Base-by-base conservation (phyloP, 495 filamentous ascomycete genomes). In the Trichoderma virens region DNA sequence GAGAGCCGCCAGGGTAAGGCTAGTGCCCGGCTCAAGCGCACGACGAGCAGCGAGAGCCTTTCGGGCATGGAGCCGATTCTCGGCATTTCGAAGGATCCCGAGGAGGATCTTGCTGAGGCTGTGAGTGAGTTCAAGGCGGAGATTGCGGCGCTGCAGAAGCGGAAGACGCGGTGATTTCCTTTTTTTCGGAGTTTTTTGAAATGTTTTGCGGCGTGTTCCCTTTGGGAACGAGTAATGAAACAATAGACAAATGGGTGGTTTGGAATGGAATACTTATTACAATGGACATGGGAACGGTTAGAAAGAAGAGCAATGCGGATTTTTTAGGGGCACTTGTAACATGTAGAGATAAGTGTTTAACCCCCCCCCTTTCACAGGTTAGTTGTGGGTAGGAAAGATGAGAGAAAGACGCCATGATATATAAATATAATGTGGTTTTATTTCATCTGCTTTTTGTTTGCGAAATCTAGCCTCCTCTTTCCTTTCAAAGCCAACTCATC, bases 61-160 rank as follows among this genome's bases (percentile, higher is more conserved):
- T 64, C 56, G 41, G 69, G 75, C 5, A 72, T 70, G n/a, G 74
- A 83, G 64, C 83, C 89, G 0, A 81, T 90, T 0, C 76, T 97
- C 16, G 94, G 94, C 1, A 76, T 98, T 27, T 87, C 90, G 0
- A 80, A 82, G 65, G 92, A 97, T 70, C 87, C 90, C 0, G 84
- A 84, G 45, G 75, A 79, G 51, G 93, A 97, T 71, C 76, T 95
- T 35, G 88, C 91, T 32, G 91, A 96, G 70, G 87, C 88, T 7
- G 81, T 96, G 0, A 76, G 77, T 28, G 92, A 97, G 76, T 79
- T 97, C 11, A 87, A 76, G 69, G 79, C 72, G 43, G 91, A 79
- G 76, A 60, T 83, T 78, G 70, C 84, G 79, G 70, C 75, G 72
- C 69, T 78, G 78, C 60, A 83, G 86, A n/a, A 79, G 75, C 72